Evolutionary conservation across 2,329 filamentous ascomycete genomes (phyloP).

Genomic region (Colletotrichum brevisporum): DNA sequence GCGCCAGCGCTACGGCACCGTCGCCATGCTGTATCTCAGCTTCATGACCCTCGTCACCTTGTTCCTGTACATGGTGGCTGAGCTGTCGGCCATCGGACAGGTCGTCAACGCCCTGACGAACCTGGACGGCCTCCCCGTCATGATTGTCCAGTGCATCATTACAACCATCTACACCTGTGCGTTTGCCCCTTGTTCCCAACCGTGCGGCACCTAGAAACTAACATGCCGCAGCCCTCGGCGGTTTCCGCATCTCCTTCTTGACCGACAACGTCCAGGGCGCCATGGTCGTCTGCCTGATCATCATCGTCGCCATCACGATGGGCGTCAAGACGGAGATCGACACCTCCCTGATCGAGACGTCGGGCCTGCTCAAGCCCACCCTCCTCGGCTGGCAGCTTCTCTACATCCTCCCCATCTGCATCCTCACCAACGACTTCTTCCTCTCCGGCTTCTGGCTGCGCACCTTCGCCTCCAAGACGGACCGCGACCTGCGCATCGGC

Average conservation of each 20-base stretch:
- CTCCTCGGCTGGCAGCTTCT: conserved; percentile 88
- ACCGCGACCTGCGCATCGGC: conserved; percentile 83
- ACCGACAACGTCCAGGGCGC: conserved; percentile 86
- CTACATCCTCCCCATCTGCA: conserved; percentile 86
- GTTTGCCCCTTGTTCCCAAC: conserved; percentile 37
- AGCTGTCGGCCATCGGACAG: conserved; percentile 85
- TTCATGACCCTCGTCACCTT: conserved; percentile 84
- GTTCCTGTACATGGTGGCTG: conserved; percentile 89
- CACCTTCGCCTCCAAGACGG: conserved; percentile 84
- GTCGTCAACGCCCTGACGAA: conserved; percentile 82
- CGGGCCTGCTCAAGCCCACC: conserved; percentile 76
- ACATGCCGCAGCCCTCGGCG: conserved; percentile 73
- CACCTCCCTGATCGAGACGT: conserved; percentile 75
- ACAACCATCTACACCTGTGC: conserved; percentile 88
- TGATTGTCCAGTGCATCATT: conserved; percentile 83
- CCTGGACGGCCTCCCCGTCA: conserved; percentile 78
- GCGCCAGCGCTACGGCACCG: conserved; percentile 79
- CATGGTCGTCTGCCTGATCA: conserved; percentile 82
- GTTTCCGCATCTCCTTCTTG: conserved; percentile 87
- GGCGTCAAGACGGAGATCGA: conserved; percentile 82
- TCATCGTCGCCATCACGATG: conserved; percentile 84
- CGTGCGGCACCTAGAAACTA: not conserved
- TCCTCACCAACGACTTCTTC: conserved; percentile 90
- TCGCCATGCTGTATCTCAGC: conserved; percentile 81
- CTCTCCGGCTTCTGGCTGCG: conserved; percentile 88